These are phyloP conservation scores for Malus fusca DNA, from an alignment of 306 rosid genomes.

Conservation along the genomic window DNA sequence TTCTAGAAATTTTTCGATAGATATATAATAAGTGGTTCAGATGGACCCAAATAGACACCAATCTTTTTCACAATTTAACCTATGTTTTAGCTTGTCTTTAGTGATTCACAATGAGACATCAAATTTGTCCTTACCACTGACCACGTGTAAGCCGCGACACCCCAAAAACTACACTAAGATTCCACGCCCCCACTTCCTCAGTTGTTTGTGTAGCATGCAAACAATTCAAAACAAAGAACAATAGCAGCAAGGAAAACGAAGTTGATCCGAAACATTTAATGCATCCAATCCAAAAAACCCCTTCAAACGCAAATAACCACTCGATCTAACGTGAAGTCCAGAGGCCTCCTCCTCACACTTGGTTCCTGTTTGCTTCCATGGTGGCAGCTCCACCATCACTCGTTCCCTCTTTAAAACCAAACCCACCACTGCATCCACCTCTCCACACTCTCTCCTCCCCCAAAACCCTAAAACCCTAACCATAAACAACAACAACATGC, in stretches of 20 bases:
- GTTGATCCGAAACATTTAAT: conserved; percentile 20
- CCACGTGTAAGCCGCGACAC: conserved; percentile 46
- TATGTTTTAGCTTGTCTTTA: neutral
- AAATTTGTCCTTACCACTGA: neutral
- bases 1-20: neutral
- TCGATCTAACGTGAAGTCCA: conserved; percentile 15
- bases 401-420: conserved; percentile 38
- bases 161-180: conserved; percentile 17
- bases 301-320: conserved; percentile 16
- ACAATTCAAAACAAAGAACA: conserved; percentile 4
- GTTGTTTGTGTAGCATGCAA: neutral
- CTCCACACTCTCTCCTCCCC: conserved; percentile 7
- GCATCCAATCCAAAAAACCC: conserved; percentile 19
- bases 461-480: neutral
- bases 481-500: neutral
- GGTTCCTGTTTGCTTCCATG: conserved; percentile 37
- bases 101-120: conserved; percentile 14
- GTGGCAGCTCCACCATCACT: conserved; percentile 34
- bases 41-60: neutral
- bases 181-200: conserved; percentile 17
- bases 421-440: neutral
- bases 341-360: conserved; percentile 20
- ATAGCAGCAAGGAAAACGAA: conserved; percentile 11
- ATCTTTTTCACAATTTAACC: neutral
- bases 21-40: neutral